These are phyloP conservation scores for Nelumbo lutea DNA, from an alignment of 164 flowering plant species.

Conservation along the genomic window DNA sequence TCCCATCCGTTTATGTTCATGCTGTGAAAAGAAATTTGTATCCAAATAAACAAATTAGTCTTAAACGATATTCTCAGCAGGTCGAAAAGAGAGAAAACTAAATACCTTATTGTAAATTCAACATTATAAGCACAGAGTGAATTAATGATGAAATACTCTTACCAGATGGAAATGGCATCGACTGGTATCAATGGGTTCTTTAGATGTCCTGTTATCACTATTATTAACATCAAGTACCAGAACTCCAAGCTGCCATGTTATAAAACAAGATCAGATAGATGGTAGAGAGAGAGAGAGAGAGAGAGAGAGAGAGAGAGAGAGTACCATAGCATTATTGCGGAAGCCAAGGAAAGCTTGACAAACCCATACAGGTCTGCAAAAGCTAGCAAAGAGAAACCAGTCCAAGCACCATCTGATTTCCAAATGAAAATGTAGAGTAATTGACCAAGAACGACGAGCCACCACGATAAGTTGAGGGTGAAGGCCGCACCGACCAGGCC, in stretches of 20 bases:
- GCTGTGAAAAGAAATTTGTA: slow-evolving; percentile 25
- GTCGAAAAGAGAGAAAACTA: background rate
- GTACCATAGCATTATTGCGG: slow-evolving; percentile 70
- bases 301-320: background rate
- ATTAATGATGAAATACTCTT: background rate
- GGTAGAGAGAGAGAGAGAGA: background rate
- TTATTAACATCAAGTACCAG: slow-evolving; percentile 62
- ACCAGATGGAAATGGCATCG: slow-evolving; percentile 66
- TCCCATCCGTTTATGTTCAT: slow-evolving; percentile 74
- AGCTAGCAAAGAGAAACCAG: slow-evolving; percentile 59
- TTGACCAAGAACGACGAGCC: slow-evolving; percentile 46
- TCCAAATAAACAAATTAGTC: background rate
- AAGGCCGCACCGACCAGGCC: slow-evolving; percentile 60
- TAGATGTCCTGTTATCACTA: slow-evolving; percentile 48
- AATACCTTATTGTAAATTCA: too few species aligned
- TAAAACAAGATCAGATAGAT: background rate
- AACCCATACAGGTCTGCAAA: slow-evolving; percentile 50
- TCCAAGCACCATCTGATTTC: slow-evolving; percentile 58
- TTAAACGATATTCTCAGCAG: background rate
- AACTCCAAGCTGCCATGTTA: slow-evolving; percentile 46
- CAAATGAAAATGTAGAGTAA: slow-evolving; percentile 49
- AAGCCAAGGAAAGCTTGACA: slow-evolving; percentile 62
- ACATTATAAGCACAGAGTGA: background rate
- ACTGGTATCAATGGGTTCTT: slow-evolving; percentile 47
- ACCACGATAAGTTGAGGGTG: slow-evolving; percentile 48